Percentiles rank a stretch among this genome's conserved stretches.
These are phyloP conservation scores for Taxillus chinensis DNA, from an alignment of 164 flowering plant species.

Conservation along the genomic window DNA sequence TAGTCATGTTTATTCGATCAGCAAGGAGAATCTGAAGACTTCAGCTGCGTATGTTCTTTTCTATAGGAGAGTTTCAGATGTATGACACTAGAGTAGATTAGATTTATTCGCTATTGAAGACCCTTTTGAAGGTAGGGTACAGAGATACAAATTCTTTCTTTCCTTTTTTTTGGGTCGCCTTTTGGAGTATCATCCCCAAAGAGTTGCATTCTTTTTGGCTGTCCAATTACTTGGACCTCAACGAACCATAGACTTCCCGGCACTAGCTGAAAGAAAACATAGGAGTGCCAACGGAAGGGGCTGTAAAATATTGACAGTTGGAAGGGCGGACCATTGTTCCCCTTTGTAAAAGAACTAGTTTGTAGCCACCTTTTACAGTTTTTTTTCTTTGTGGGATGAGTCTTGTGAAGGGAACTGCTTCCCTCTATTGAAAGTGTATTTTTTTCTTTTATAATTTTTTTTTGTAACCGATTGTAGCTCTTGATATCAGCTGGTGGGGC, in stretches of 20 bases:
- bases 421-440: no score
- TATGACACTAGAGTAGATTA: constrained; percentile 7
- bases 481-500: no score
- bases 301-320: no score
- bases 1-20: constrained; percentile 56
- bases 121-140: constrained; percentile 4
- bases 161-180: constrained; percentile 6
- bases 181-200: constrained; percentile 6
- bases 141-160: constrained; percentile 7
- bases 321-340: no score
- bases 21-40: constrained; percentile 64
- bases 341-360: no score
- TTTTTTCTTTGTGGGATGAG: no score
- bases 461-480: no score
- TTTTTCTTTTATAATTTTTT: no score
- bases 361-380: no score
- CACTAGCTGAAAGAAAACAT: background rate
- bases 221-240: constrained; percentile 3
- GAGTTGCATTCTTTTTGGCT: constrained; percentile 19
- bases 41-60: constrained; percentile 93
- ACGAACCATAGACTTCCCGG: background rate
- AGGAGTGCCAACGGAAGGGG: background rate
- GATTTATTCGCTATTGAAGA: constrained; percentile 3
- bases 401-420: no score
- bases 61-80: constrained; percentile 62